phyloP scores from a whole-genome alignment of 164 flowering plant species.

The Kalanchoe fedtschenkoi region DNA sequence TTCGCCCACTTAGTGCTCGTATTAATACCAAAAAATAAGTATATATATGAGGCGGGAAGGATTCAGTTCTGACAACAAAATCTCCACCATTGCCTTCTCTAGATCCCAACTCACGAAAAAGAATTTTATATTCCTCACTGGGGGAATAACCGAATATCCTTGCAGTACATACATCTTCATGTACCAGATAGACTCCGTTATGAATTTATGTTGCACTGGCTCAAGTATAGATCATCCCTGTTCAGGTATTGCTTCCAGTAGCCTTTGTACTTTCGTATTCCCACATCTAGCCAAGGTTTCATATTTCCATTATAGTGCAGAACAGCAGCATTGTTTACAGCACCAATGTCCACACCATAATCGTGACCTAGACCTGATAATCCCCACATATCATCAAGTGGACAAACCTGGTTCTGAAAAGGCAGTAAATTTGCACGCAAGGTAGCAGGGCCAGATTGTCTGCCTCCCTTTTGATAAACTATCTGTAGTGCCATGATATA shows the following conservation, averaged over 20 bases:
- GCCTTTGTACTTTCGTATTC: slow-evolving; percentile 52
- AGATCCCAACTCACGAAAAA: not conserved
- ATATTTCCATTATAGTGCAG: slow-evolving; percentile 88
- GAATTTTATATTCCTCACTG: not conserved
- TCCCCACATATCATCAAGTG: slow-evolving; percentile 53
- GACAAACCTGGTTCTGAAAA: slow-evolving; percentile 48
- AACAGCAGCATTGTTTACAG: slow-evolving; percentile 48
- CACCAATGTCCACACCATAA: slow-evolving; percentile 28
- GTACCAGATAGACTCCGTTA: slow-evolving; percentile 10
- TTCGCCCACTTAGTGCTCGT: too few species aligned
- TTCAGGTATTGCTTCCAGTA: slow-evolving; percentile 63
- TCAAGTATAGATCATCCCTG: slow-evolving; percentile 48
- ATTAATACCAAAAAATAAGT: not conserved
- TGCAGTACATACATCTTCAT: not conserved
- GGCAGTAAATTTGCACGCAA: slow-evolving; percentile 58
- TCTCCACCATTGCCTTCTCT: not conserved
- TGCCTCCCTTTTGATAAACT: slow-evolving; percentile 9
- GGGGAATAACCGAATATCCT: not conserved
- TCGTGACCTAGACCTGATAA: slow-evolving; percentile 78
- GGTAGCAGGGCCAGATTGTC: slow-evolving; percentile 21
- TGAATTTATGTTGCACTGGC: slow-evolving; percentile 66
- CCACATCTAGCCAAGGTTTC: slow-evolving; percentile 99
- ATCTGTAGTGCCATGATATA: too few species aligned
- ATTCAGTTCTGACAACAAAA: slow-evolving; percentile 1
- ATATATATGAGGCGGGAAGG: not conserved